phyloP scores from a whole-genome alignment of 208 protist genomes.

The Trypanosoma caninum region DNA sequence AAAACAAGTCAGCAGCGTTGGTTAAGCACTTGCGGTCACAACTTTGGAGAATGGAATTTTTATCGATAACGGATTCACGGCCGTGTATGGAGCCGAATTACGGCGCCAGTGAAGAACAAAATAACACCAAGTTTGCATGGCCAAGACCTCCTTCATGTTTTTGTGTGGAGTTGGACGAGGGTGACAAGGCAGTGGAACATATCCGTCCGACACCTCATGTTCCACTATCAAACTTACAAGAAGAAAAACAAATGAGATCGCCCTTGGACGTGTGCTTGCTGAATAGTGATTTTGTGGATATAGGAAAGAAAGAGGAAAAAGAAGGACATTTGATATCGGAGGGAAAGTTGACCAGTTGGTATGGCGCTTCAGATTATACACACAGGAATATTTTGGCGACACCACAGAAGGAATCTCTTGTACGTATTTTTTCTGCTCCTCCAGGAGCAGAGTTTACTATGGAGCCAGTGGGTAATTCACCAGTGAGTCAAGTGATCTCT shows the following conservation, averaged over 20 bases:
- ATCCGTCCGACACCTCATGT: neutral
- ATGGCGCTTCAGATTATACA: neutral
- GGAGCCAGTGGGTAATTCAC: neutral
- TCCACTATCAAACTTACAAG: neutral
- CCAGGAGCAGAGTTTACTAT: neutral
- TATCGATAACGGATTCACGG: neutral
- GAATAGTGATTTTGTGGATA: neutral
- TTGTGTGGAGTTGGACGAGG: neutral
- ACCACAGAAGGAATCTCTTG: neutral
- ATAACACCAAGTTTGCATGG: neutral
- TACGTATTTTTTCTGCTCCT: neutral
- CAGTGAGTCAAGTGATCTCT: neutral
- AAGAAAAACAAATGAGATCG: neutral
- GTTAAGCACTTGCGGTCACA: neutral
- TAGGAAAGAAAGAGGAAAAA: neutral
- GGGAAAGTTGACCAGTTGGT: neutral
- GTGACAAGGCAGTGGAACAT: neutral
- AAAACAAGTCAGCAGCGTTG: neutral
- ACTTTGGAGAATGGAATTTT: neutral
- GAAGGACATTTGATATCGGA: neutral
- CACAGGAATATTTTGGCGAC: neutral
- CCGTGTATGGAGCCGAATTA: neutral
- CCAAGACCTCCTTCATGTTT: constrained; percentile 11
- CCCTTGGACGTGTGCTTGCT: no score
- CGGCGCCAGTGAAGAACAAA: neutral